Evolutionary conservation across 2,329 filamentous ascomycete species (phyloP), one percentile per base, ranked within the genome.

Genomic region (Epicoccum sorghinum): DNA sequence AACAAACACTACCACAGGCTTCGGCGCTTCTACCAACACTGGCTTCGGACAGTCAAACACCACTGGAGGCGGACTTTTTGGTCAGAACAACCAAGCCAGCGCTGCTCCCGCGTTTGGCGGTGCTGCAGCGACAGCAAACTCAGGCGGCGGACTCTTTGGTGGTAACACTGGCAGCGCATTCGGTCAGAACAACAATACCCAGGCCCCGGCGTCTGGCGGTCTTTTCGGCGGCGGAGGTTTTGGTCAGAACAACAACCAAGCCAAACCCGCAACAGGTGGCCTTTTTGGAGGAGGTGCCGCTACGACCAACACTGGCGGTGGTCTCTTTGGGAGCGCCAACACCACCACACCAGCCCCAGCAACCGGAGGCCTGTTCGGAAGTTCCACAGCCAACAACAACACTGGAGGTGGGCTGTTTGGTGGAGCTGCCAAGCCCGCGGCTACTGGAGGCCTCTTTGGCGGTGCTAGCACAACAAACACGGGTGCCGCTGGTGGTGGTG

Each of bases 331-430:
- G 23, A 52, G 58, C 22, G 62, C 57, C 9, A n/a, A n/a, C 42
- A 61, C 64, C 25, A 61, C 71, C 27, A 68, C 75, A 29, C 66
- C 76, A 13, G 61, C 71, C 27, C 68, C 75, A 30, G 67, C 76
- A 10, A 75, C 78, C 5, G 77, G 77, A 4, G 78, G 82, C 1
- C 71, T 86, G 3, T 87, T 87, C 51, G 83, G 83, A 66, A 60
- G 66, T 46, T 52, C 48, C 7, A 47, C 60, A 23, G 37, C 56
- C 29, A 60, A 47, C 61, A 62, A 50, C 47, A 56, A 47, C 47
- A 38, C 44, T 22, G 54, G 62, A 47, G 68, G 73, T 50, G 71
- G 78, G 25, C 62, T 82, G 25, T 82, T 83, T 57, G 77, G 77
- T 33, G 72, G 78, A 37, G 67, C 67, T 36, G 67, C 67, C 37